Evolutionary conservation across 495 filamentous ascomycete genomes (phyloP), one percentile per base, ranked within the genome.

Genomic region (Pseudotulostoma volvatum): DNA sequence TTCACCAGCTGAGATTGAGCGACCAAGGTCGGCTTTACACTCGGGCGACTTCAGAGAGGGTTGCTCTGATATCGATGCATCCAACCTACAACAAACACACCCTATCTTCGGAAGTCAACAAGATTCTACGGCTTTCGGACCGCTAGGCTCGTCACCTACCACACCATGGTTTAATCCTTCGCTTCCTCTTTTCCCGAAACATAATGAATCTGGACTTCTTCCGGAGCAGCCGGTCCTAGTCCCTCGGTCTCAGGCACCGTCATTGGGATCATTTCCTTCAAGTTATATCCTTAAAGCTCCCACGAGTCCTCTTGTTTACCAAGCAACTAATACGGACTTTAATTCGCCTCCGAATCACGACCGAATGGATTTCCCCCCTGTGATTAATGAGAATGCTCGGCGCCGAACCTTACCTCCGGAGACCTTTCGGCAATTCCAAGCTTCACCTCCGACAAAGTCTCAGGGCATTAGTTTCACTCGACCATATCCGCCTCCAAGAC

Each of bases 261-360:
- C 84, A 0, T 46, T 87, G 3, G 77, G 77, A 7, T 80, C 80
- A 2, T 82, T 81, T 11, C 80, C 84, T 0, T 84, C 81, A 1
- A 86, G 75, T 44, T 94, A 93, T 55, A 66, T 82, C 14, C 76
- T 90, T 32, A 82, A 86, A 53, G 73, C 81, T 2, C 88, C 90
- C 3, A 96, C 90, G 8, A 96, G 86, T 43, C 92, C 90, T 14
- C 63, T 97, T 16, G 85, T 88, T 2, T 76, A 95, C 49, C 84
- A 85, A 43, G 82, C 85, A 41, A 93, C 78, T 53, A 87, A 85
- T 48, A 80, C 86, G 5, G 86, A 92, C 41, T 52, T 84, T 11
- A 84, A 86, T 44, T 67, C 81, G 32, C 70, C 74, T 7, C 56
- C 64, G 9, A 57, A 52, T 34, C 44, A 51, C 18, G 51, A 57